Evolutionary conservation across 352 stramenopile genomes (phyloP).

Genomic region (Phytophthora quininea): DNA sequence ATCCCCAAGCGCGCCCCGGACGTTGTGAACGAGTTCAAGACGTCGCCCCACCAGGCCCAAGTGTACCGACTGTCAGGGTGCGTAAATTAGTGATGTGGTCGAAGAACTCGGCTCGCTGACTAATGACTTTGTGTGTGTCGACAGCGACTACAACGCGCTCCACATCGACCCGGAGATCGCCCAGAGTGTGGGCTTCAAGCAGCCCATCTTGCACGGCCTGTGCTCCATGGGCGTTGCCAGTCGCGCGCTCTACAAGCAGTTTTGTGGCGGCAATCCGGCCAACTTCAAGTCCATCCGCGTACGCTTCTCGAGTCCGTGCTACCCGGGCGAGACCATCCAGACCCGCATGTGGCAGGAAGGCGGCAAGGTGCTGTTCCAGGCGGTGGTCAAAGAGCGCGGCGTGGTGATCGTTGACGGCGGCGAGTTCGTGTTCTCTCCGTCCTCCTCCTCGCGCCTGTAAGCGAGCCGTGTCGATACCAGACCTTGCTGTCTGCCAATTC

Average conservation of each 20-base stretch:
- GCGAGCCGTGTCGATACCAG: background rate
- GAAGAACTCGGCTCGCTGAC: too few relatives aligned
- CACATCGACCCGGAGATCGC: conserved; percentile 92
- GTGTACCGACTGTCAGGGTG: conserved; percentile 94
- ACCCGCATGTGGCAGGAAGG: conserved; percentile 80
- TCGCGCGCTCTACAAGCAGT: conserved; percentile 80
- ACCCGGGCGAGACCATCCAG: conserved; percentile 89
- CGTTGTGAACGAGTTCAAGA: conserved; percentile 66
- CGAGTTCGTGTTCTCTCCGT: conserved; percentile 65
- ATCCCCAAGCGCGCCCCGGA: conserved; percentile 80
- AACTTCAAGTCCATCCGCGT: conserved; percentile 89
- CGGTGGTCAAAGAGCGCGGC: conserved; percentile 74
- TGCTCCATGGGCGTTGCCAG: conserved; percentile 92
- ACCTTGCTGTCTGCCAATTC: too few relatives aligned
- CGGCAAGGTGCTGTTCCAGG: conserved; percentile 74
- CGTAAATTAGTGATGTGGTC: conserved; percentile 5
- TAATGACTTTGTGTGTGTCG: too few relatives aligned
- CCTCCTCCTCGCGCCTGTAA: conserved; percentile 34
- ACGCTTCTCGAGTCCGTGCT: conserved; percentile 87
- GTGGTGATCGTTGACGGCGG: conserved; percentile 80
- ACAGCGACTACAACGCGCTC: conserved; percentile 94
- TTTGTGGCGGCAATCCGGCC: conserved; percentile 67
- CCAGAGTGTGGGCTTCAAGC: conserved; percentile 73
- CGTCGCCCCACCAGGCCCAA: conserved; percentile 78
- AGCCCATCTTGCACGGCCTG: conserved; percentile 94